Conservation (phyloP, 495 filamentous ascomycete species). For the Endocarpon pusillum region DNA sequence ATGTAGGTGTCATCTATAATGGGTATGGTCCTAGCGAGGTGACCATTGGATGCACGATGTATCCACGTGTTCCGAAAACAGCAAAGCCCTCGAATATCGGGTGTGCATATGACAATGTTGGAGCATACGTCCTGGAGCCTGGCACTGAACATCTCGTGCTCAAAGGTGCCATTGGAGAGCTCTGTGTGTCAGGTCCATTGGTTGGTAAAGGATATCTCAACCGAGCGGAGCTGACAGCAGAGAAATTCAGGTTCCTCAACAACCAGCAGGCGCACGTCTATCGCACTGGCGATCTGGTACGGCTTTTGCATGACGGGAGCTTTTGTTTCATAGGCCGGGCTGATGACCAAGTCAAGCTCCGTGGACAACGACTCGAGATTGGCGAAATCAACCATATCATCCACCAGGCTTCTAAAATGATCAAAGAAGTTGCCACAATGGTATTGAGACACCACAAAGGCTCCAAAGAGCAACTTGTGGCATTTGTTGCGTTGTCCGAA, state of each 20-base stretch:
- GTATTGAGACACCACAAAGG: conserved; percentile 44
- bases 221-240: conserved; percentile 19
- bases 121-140: conserved; percentile 13
- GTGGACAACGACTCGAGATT: conserved; percentile 20
- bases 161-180: conserved; percentile 20
- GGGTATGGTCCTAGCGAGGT: conserved; percentile 19
- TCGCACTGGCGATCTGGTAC: conserved; percentile 34
- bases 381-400: conserved; percentile 18
- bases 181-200: conserved; percentile 22
- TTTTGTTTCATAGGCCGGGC: conserved; percentile 20
- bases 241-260: conserved; percentile 16
- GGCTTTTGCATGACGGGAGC: conserved; percentile 19
- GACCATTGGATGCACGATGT: conserved; percentile 16
- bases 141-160: conserved; percentile 8
- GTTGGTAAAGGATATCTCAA: conserved; percentile 25
- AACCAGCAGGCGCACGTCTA: conserved; percentile 16
- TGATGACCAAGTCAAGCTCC: conserved; percentile 19
- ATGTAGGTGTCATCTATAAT: conserved; percentile 12
- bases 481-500: conserved; percentile 37
- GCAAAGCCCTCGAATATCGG: conserved; percentile 18
- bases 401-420: conserved; percentile 5
- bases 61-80: conserved; percentile 9
- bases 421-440: conserved; percentile 45
- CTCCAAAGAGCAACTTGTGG: conserved; percentile 51
- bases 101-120: conserved; percentile 14